Base-by-base conservation (phyloP, 495 filamentous ascomycete species). In the Immersiella caudata region DNA sequence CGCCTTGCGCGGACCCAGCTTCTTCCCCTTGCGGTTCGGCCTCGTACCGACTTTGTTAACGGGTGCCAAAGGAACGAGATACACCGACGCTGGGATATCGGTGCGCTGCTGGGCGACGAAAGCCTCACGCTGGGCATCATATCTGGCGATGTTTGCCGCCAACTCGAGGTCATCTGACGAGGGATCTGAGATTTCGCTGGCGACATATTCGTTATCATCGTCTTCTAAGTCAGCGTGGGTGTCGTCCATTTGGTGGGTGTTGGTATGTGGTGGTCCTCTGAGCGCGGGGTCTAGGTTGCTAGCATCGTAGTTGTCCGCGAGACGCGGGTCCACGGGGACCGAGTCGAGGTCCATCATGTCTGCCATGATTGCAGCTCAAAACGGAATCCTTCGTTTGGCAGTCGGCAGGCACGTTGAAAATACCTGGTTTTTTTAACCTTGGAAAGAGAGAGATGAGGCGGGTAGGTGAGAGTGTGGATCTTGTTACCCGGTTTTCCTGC, bases 1-100 rank as follows among this genome's bases (percentile, higher is more conserved):
- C 6, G 89, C 84, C 73, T 87, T 88, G n/a, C 90, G 86, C n/a
- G 87, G 88, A 12, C 91, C 90, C 7, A 70, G 59, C 24, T 64
- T 71, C 24, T 71, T 58, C 6, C 66, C 63, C 27, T 69, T 71
- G 18, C 55, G 56, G 22, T 64, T 59, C 27, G 49, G 22, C n/a
- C 59, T 60, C 20, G 29, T n/a, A 16, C 51, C 33, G 46, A 67
- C 25, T 29, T 40, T 65, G 21, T 20, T 27, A 9, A 50, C 29
- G n/a, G 29, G 26, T 21, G 29, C 51, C 62, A 9, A 24, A n/a
- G 26, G 49, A 26, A 24, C 65, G 35, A 26, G 36, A 33, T 12
- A 5, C 18, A n/a, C 29, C 16, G 62, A 27, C 11, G 46, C 50
- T 22, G 55, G 56, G 49, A 67, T 67, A 36, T 72, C 70, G 25